Base-by-base conservation (phyloP, 805 yeast genomes). In the Hanseniaspora lachancei region DNA sequence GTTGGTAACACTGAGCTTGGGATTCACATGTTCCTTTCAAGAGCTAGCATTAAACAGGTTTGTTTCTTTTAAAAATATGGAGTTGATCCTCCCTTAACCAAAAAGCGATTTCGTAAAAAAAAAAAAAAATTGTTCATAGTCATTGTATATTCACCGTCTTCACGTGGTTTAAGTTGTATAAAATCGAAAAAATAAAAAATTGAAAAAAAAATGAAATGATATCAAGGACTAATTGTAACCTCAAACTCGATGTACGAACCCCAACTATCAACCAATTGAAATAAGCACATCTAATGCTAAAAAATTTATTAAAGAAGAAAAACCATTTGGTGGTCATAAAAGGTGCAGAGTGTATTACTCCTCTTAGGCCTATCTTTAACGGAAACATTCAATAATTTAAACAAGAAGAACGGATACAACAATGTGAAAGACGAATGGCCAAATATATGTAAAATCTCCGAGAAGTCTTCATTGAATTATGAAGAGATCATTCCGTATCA, bases 291-390 rank as follows among this genome's bases (percentile, higher is more conserved):
- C 42, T 20, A 24, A 43, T 43, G 47, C 9, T 44, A 16, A 41
- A 41, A 5, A 5, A 5, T 21, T 6, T 41, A 6, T 21, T n/a
- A 12, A 23, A 5, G 16, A 32, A 15, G 5, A 34, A 16, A 7
- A 24, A 20, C 9, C 49, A 24, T n/a, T 35, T 18, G 23, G 16
- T 51, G n/a, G 27, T 43, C 16, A 47, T 51, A 1, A 23, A 24
- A 24, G 49, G 38, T 13, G 55, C 55, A 12, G 55, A 51, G 16
- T 51, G 55, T 36, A 8, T 51, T 12, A 51, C 55, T 6, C 55
- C 55, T 3, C 55, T 51, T 51, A 51, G 55, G 55, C 55, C 49
- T 51, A 21, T 41, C 49, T 23, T 36, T 51, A 29, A 9, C 16
- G 3, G 49, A 51, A 43, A 51, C 49, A 32, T 51, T 51, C 15